Conservation (phyloP, 2,329 filamentous ascomycete genomes). For the Neurospora sp. region DNA sequence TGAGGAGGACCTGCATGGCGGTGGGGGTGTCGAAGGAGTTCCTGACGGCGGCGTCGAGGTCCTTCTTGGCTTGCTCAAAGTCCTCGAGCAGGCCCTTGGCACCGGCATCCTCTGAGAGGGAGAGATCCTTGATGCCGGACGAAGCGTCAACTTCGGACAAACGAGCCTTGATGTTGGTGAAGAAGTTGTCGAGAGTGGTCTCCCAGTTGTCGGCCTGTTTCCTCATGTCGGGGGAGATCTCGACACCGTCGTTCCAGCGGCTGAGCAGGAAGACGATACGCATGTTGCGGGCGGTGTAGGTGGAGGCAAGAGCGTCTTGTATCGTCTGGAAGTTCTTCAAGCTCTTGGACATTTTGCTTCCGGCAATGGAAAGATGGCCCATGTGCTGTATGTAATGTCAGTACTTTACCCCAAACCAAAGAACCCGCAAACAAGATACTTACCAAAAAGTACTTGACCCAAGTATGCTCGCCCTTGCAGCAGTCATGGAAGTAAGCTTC, state of each 20-base stretch:
- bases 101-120: constrained; percentile 13
- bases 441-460: constrained; percentile 84
- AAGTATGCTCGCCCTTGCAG: constrained; percentile 20
- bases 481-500: constrained; percentile 58
- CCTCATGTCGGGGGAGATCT: constrained; percentile 77
- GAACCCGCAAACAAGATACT: not conserved
- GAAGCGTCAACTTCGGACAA: constrained; percentile 20
- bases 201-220: constrained; percentile 71
- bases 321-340: constrained; percentile 96
- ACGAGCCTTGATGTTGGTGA: constrained; percentile 28
- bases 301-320: constrained; percentile 60
- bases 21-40: constrained; percentile 83
- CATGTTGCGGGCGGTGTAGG: constrained; percentile 69
- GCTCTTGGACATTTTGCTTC: constrained; percentile 88
- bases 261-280: constrained; percentile 82
- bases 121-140: constrained; percentile 15
- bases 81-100: constrained; percentile 15
- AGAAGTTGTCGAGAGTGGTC: constrained; percentile 43
- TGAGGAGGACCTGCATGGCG: constrained; percentile 68
- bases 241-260: constrained; percentile 82
- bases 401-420: not conserved
- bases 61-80: constrained; percentile 41
- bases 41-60: constrained; percentile 49
- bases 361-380: constrained; percentile 71
- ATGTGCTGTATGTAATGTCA: constrained; percentile 48